Percentiles rank a stretch among this genome's conserved stretches.
Evolutionary conservation across 257 asterid genomes (phyloP).

Genomic region (Agastache rugosa): DNA sequence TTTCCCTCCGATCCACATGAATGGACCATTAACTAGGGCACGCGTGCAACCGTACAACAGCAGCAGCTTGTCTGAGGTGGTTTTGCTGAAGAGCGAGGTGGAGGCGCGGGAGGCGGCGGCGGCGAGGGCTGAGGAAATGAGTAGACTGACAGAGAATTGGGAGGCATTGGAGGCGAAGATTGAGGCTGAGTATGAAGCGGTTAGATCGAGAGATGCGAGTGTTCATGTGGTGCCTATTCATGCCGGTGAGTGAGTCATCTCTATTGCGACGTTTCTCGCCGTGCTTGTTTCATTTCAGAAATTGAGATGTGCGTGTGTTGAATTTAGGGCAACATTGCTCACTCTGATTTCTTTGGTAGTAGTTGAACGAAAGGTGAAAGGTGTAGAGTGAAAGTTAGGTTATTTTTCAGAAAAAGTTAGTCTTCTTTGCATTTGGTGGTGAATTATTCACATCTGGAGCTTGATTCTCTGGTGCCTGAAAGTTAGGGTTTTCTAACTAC

Average conservation of each 20-base stretch:
- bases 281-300: slow-evolving; percentile 5
- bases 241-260: slow-evolving; percentile 66
- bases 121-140: slow-evolving; percentile 54
- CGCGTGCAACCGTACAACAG: slow-evolving; percentile 74
- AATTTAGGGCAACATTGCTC: slow-evolving; percentile 28
- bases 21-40: slow-evolving; percentile 94
- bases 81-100: slow-evolving; percentile 50
- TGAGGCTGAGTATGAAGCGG: slow-evolving; percentile 69
- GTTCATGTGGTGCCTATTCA: slow-evolving; percentile 92
- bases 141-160: slow-evolving; percentile 57
- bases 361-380: slow-evolving; percentile 28
- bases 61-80: slow-evolving; percentile 52
- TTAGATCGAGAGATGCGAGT: slow-evolving; percentile 65
- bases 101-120: slow-evolving; percentile 54
- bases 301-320: slow-evolving; percentile 19
- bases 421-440: slow-evolving; percentile 24
- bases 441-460: slow-evolving; percentile 30
- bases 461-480: slow-evolving; percentile 24
- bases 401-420: slow-evolving; percentile 3
- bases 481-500: slow-evolving; percentile 29
- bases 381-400: slow-evolving; percentile 22
- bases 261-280: background rate
- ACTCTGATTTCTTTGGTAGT: slow-evolving; percentile 2
- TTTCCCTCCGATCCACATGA: slow-evolving; percentile 85
- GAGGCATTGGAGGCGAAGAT: slow-evolving; percentile 83